A percentile compares a stretch with the other conserved stretches of the same genome.
Evolutionary conservation across 345 rosid genomes (phyloP).

Genomic region (Turnera subulata): DNA sequence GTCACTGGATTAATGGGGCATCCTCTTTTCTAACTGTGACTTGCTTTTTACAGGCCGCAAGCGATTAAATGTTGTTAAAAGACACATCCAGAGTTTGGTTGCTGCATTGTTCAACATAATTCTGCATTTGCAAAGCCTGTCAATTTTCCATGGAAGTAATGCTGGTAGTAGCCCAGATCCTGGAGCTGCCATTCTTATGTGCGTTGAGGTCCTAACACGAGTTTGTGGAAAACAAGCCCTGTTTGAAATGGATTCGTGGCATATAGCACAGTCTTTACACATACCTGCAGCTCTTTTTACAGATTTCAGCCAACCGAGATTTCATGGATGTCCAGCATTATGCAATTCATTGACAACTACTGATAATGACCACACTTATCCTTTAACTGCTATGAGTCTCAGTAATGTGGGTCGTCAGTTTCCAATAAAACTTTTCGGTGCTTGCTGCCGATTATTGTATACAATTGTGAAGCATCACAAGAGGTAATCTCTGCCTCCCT

Average conservation of each 20-base stretch:
- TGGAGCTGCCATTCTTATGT: slow-evolving; percentile 84
- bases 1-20: not conserved
- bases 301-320: slow-evolving; percentile 37
- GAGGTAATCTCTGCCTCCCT: slow-evolving; percentile 41
- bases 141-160: slow-evolving; percentile 38
- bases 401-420: slow-evolving; percentile 45
- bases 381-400: slow-evolving; percentile 22
- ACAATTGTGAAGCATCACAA: slow-evolving; percentile 77
- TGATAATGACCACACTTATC: slow-evolving; percentile 24
- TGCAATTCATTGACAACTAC: slow-evolving; percentile 15
- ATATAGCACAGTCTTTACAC: slow-evolving; percentile 61
- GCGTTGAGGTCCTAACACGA: slow-evolving; percentile 79
- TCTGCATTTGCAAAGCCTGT: slow-evolving; percentile 76
- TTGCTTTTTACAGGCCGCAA: slow-evolving; percentile 58
- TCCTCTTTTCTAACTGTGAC: slow-evolving; percentile 2
- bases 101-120: slow-evolving; percentile 70
- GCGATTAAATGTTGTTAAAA: slow-evolving; percentile 53
- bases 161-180: slow-evolving; percentile 54
- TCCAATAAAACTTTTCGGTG: slow-evolving; percentile 48
- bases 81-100: slow-evolving; percentile 56
- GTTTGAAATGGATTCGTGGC: slow-evolving; percentile 70
- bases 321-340: slow-evolving; percentile 23
- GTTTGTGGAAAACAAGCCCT: slow-evolving; percentile 63
- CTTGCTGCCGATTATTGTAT: slow-evolving; percentile 69
- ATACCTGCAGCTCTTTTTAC: slow-evolving; percentile 67